These are phyloP conservation scores for Neophaeococcomyces aloes DNA, from an alignment of 2,329 filamentous ascomycete species.

Conservation along the genomic window DNA sequence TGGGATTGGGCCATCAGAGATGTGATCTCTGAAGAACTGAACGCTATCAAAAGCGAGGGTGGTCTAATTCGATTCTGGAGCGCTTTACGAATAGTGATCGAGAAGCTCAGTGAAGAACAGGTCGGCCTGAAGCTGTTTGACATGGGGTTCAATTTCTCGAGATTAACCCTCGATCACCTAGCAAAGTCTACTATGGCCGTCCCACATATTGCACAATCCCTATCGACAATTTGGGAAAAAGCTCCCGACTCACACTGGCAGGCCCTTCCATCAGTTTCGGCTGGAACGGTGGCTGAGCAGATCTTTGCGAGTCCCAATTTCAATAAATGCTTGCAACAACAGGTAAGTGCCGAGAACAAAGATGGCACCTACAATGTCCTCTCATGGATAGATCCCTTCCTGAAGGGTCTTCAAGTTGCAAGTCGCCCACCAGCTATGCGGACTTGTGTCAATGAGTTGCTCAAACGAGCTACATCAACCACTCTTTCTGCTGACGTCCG, in stretches of 20 bases:
- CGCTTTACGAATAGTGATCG: constrained; percentile 63
- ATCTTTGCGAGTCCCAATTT: constrained; percentile 65
- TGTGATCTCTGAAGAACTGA: constrained; percentile 57
- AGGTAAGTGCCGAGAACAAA: constrained; percentile 2
- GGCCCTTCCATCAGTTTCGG: constrained; percentile 69
- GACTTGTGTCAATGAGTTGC: constrained; percentile 63
- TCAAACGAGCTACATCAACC: constrained; percentile 45
- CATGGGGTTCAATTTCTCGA: constrained; percentile 61
- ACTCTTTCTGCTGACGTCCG: constrained; percentile 33
- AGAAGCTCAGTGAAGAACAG: constrained; percentile 59
- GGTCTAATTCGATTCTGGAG: constrained; percentile 68
- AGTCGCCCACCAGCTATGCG: constrained; percentile 72
- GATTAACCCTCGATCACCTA: constrained; percentile 56
- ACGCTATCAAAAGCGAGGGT: constrained; percentile 46
- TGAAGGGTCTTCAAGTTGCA: constrained; percentile 63
- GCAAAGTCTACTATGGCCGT: constrained; percentile 52
- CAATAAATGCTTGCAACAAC: constrained; percentile 39
- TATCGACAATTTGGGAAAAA: constrained; percentile 62
- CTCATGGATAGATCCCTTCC: constrained; percentile 67
- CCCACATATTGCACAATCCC: constrained; percentile 57
- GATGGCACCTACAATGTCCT: constrained; percentile 42
- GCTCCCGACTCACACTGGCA: constrained; percentile 79
- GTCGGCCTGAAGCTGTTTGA: constrained; percentile 69
- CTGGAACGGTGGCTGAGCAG: constrained; percentile 71
- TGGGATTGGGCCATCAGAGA: constrained; percentile 83